Base-by-base conservation (phyloP, 805 yeast genomes). In the Yarrowia sp. region DNA sequence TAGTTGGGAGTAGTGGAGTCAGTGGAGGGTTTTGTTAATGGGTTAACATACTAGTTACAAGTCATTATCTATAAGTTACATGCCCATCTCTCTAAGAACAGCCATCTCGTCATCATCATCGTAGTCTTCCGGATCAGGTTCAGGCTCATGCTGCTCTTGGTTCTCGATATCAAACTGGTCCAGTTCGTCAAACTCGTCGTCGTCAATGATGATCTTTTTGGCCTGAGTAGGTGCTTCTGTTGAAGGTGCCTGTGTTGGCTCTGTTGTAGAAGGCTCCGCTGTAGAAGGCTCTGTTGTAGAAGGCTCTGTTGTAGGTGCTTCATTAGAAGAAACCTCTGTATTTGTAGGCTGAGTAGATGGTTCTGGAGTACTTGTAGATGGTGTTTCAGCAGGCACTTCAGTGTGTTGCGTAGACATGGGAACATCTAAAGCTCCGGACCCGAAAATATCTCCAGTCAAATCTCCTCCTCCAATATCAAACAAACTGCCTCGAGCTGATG, bases 11-110 rank as follows among this genome's bases (percentile, higher is more conserved):
- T 31, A 15, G 36, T 45, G 38, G 8, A 6, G 5, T 45, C 31
- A 32, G 18, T 44, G 28, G 18, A 43, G 8, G 38, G 28, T 22
- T 22, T 22, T 22, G 28, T 22, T n/a, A n/a, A n/a, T n/a, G n/a
- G n/a, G n/a, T n/a, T n/a, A n/a, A n/a, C n/a, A n/a, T n/a, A n/a
- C n/a, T n/a, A n/a, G n/a, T n/a, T n/a, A n/a, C n/a, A 22, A 22
- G 28, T 22, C 5, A 42, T 17, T 2, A 35, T 50, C 14, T 35
- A 50, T 50, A 35, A 50, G 36, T 35, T 32, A 18, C 57, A 43
- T 31, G 13, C 60, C 60, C n/a, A 53, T n/a, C n/a, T 53, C 60
- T n/a, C 60, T 35, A 22, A 53, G 8, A 13, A 28, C 60, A 10
- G 35, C 60, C 60, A 50, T 33, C 33, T 31, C 47, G 3, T 55